A percentile compares a stretch with the other conserved stretches of the same genome.
phyloP scores from a whole-genome alignment of 805 yeast genomes.

The Pichia eremophila region DNA sequence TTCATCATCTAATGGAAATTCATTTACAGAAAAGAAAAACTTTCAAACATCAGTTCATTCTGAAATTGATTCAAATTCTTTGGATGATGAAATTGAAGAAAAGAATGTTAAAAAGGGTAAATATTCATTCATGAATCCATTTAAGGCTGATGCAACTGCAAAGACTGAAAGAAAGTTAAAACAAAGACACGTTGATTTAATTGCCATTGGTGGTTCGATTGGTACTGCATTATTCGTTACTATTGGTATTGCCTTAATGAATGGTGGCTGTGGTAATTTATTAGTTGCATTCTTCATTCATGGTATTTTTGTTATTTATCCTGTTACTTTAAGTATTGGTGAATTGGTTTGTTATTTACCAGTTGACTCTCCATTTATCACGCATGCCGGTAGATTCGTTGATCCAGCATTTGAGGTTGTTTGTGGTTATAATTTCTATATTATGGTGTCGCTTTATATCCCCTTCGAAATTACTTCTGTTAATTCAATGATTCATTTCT shows the following conservation, averaged over 20 bases:
- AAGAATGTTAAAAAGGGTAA: neutral
- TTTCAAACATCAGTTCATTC: neutral
- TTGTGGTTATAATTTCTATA: slow-evolving; percentile 76
- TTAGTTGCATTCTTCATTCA: slow-evolving; percentile 58
- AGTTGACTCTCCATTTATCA: slow-evolving; percentile 64
- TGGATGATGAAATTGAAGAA: neutral
- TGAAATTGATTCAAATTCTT: neutral
- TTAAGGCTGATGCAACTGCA: neutral
- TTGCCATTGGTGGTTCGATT: slow-evolving; percentile 74
- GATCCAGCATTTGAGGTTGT: slow-evolving; percentile 68
- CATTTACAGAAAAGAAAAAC: neutral
- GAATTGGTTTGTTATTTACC: slow-evolving; percentile 76
- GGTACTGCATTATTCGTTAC: slow-evolving; percentile 76
- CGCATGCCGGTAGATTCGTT: slow-evolving; percentile 65
- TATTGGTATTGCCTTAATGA: slow-evolving; percentile 52
- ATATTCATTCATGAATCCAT: neutral
- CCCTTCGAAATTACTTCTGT: slow-evolving; percentile 82
- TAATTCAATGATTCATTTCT: slow-evolving; percentile 67
- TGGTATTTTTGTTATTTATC: slow-evolving; percentile 54
- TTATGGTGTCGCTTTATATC: slow-evolving; percentile 64
- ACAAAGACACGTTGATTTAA: slow-evolving; percentile 67
- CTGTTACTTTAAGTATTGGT: slow-evolving; percentile 62
- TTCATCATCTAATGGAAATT: neutral
- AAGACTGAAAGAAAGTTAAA: slow-evolving; percentile 36
- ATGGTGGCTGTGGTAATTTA: slow-evolving; percentile 64